phyloP scores from a whole-genome alignment of 2,329 filamentous ascomycete genomes.

The Aquanectria penicillioides region DNA sequence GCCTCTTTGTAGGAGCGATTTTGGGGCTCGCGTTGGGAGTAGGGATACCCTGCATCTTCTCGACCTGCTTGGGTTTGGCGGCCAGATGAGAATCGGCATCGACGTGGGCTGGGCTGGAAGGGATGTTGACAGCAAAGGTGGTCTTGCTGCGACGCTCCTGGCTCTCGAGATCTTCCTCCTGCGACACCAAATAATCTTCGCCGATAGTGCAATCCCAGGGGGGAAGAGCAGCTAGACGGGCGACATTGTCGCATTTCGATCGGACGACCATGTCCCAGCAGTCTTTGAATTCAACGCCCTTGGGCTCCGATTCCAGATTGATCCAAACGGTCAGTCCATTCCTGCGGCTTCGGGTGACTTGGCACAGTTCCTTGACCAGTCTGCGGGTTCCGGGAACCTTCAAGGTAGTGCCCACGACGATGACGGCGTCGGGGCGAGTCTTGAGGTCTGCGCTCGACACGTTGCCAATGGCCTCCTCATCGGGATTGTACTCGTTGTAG shows the following conservation, averaged over 20 bases:
- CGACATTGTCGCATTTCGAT: conserved; percentile 89
- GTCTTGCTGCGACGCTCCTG: conserved; percentile 51
- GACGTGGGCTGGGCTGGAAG: conserved; percentile 32
- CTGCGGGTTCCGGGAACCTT: conserved; percentile 94
- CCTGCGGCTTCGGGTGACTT: conserved; percentile 81
- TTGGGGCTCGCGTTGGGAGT: conserved; percentile 68
- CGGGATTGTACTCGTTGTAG: conserved; percentile 97
- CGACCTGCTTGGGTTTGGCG: conserved; percentile 51
- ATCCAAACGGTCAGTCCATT: conserved; percentile 95
- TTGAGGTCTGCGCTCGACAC: conserved; percentile 89
- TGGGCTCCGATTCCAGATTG: conserved; percentile 87
- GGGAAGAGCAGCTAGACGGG: conserved; percentile 73
- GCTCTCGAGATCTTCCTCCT: conserved; percentile 54
- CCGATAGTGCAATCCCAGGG: conserved; percentile 66
- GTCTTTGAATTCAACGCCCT: conserved; percentile 85
- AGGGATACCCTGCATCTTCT: conserved; percentile 61
- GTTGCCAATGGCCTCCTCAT: conserved; percentile 94
- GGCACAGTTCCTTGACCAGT: conserved; percentile 91
- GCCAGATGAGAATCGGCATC: conserved; percentile 38
- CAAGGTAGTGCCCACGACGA: conserved; percentile 94
- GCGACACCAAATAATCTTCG: conserved; percentile 58
- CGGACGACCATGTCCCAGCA: conserved; percentile 93
- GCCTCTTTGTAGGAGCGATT: conserved; percentile 53
- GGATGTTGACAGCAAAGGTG: conserved; percentile 45
- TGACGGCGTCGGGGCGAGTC: conserved; percentile 85